Conservation (phyloP, 441 rosid genomes). For the Corymbia calophylla region DNA sequence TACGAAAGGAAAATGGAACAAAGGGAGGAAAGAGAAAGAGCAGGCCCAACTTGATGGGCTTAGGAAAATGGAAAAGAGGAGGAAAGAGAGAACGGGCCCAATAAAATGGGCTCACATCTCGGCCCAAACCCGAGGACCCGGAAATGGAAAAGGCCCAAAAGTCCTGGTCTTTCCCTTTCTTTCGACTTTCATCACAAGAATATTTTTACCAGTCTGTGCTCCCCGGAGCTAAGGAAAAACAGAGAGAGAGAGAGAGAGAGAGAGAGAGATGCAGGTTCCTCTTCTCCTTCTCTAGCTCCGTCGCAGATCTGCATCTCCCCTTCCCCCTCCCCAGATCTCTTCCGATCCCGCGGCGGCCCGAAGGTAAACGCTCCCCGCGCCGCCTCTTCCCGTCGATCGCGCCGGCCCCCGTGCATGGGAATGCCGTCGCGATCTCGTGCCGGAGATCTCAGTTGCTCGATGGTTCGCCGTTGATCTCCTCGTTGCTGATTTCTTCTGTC, state of each 20-base stretch:
- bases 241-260: background rate
- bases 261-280: background rate
- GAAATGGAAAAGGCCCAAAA: background rate
- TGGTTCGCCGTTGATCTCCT: background rate
- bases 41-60: background rate
- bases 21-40: rapidly evolving
- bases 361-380: background rate
- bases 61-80: background rate
- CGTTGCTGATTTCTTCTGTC: background rate
- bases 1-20: background rate
- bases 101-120: background rate
- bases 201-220: background rate
- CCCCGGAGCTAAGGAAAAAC: background rate
- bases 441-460: background rate
- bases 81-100: background rate
- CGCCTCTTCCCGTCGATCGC: background rate
- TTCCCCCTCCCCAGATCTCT: background rate
- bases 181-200: background rate
- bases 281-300: background rate
- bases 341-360: background rate
- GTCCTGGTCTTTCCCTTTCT: background rate
- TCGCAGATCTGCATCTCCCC: background rate
- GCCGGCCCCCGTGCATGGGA: background rate
- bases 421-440: background rate
- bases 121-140: background rate